Base-by-base conservation (phyloP, 2,329 filamentous ascomycete species). In the Pseudocercospora fijiensis region DNA sequence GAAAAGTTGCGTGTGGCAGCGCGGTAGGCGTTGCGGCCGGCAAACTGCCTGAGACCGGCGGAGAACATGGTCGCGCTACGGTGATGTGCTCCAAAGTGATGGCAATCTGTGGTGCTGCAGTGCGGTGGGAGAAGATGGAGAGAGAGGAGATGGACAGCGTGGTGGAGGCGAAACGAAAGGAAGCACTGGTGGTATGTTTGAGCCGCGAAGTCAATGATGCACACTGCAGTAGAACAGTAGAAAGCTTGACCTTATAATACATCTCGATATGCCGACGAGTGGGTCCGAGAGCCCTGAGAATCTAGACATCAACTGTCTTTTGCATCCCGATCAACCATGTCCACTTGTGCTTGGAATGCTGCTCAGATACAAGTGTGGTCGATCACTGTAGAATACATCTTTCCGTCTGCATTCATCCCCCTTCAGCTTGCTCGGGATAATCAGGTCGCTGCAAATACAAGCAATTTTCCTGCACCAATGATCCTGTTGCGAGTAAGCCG, bases 1-100 rank as follows among this genome's bases (percentile, higher is more conserved):
- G 94, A 96, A 82, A 99, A 98, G 65, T 88, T 83, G 71, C 76
- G 67, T 76, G 76, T 71, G 80, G 86, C 70, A 81, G 85, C 62
- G 64, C 68, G 65, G 47, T 67, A 58, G 63, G 71, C 27, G 64
- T 68, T 67, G 68, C 70, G 73, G 60, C 70, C 73, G 64, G 68
- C 70, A 55, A 74, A 70, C 63, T 74, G 75, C 69, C 74, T 74
- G 62, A 78, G 64, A 58, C 72, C 71, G 60, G 75, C 69, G 61
- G 76, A 76, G 65, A 74, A 74, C 76, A 78, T 78, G 66, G n/a
- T 66, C 63, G 57, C 62, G n/a, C n/a, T n/a, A n/a, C n/a, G 61
- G 57, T 27, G 41, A 49, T 26, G 45, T 26, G 45, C 45, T 49
- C 45, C 45, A 22, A 49, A 10, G 18, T 18, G 45, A 41, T 41